Evolutionary conservation across 176 grass and related monocot genomes (phyloP).

Genomic region (Oryza meyeriana): DNA sequence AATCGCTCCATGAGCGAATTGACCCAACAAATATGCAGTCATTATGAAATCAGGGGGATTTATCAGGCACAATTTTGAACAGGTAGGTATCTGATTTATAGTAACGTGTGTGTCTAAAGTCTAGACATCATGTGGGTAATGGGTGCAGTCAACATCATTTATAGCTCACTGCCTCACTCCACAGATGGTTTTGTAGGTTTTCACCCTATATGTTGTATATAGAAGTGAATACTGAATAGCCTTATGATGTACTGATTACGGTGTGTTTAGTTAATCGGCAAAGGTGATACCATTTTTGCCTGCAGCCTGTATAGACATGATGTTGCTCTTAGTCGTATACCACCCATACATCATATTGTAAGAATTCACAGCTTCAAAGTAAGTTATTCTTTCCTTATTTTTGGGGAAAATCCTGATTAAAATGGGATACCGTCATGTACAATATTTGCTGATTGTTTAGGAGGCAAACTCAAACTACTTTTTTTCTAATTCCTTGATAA

Average conservation of each 20-base stretch:
- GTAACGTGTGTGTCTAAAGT: not conserved
- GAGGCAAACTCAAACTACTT: not conserved
- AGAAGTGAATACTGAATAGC: slow-evolving; percentile 31
- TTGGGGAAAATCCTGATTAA: not conserved
- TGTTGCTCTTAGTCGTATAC: not conserved
- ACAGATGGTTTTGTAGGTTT: slow-evolving; percentile 7
- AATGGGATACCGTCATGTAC: slow-evolving; percentile 4
- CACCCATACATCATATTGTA: slow-evolving; percentile 28
- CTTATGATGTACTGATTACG: slow-evolving; percentile 26
- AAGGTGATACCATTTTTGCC: slow-evolving; percentile 5
- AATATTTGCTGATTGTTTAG: not conserved
- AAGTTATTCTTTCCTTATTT: not conserved
- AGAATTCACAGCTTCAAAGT: not conserved
- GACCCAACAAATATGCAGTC: not conserved
- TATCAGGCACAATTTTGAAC: slow-evolving; percentile 10
- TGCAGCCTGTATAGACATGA: slow-evolving; percentile 21
- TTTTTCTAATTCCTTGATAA: not conserved
- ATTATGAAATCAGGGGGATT: not conserved
- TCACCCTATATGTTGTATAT: slow-evolving; percentile 19
- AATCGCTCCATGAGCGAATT: not conserved
- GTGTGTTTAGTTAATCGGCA: not conserved
- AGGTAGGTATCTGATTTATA: slow-evolving; percentile 13
- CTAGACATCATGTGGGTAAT: slow-evolving; percentile 22
- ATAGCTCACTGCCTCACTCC: not conserved
- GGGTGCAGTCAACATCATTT: not conserved